Evolutionary conservation across 495 filamentous ascomycete genomes (phyloP), one percentile per base, ranked within the genome.

Genomic region (Hyaloscypha variabilis): DNA sequence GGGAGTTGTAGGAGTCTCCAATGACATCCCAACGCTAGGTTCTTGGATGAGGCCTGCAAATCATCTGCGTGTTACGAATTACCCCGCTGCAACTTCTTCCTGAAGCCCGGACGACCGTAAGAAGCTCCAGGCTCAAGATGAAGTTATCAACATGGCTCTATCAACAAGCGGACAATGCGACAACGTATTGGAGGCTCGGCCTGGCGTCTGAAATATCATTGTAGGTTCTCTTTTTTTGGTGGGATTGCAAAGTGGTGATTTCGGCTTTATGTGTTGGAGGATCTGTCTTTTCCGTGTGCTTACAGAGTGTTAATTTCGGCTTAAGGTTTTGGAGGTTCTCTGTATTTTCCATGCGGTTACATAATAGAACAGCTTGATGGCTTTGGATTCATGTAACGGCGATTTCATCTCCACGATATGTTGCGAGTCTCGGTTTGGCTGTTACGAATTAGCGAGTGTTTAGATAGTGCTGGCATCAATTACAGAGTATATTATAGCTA

Each of bases 51-150:
- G 39, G 39, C 39, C 39, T 46, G 39, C 39, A 46, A 46, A 46
- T 46, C 39, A 46, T 46, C 39, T 46, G 39, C 39, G 39, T 46
- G 39, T 46, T 46, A 46, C 39, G 39, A 46, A 46, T 46, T 46
- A 46, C 39, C 39, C 39, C 39, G 39, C 39, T 46, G 39, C 39
- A 46, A 46, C 39, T 46, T 46, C 8, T 46, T 46, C 39, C 39
- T 46, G 39, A 46, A 46, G 39, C 39, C 39, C 39, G 10, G 39
- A 46, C 39, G 39, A 46, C 39, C 39, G 39, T 46, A 46, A 46
- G 39, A 46, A 46, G 39, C 39, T 46, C 39, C 39, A 46, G 39
- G 39, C 39, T 46, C 39, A 46, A 46, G 39, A 46, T 46, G 39
- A 46, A 46, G 39, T 46, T 46, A 46, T 46, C 39, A 46, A 46